phyloP scores from a whole-genome alignment of 129 eudicot genomes.

The Deinandra increscens region DNA sequence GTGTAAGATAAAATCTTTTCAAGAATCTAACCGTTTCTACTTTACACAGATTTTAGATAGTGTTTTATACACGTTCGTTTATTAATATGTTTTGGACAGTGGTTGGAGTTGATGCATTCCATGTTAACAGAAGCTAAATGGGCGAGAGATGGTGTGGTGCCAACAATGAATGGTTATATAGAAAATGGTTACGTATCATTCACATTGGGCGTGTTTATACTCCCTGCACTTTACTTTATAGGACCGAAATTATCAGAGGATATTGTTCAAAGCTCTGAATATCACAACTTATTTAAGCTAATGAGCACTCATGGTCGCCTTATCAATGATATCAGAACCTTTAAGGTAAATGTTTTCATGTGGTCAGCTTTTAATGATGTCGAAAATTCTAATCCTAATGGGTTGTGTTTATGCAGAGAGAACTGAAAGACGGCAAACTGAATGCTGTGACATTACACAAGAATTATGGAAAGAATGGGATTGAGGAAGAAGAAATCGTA shows the following conservation, averaged over 20 bases:
- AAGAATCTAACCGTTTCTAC: too few relatives aligned
- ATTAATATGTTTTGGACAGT: constrained; percentile 37
- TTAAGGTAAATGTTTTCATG: constrained; percentile 41
- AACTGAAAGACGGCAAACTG: constrained; percentile 56
- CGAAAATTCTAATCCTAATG: neutral
- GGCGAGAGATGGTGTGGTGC: constrained; percentile 40
- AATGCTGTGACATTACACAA: constrained; percentile 60
- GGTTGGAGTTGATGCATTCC: constrained; percentile 59
- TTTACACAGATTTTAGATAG: neutral
- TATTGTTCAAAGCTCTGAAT: constrained; percentile 46
- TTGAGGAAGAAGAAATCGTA: constrained; percentile 39
- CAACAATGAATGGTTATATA: constrained; percentile 74
- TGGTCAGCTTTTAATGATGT: neutral
- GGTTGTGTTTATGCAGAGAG: constrained; percentile 53
- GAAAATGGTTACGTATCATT: constrained; percentile 67
- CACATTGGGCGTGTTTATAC: constrained; percentile 79
- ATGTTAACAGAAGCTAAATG: constrained; percentile 77
- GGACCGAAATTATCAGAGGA: constrained; percentile 74
- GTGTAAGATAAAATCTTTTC: constrained; percentile 44
- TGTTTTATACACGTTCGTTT: neutral
- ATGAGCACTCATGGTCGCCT: constrained; percentile 90
- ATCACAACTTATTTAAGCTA: constrained; percentile 45
- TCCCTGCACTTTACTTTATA: constrained; percentile 66
- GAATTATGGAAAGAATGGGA: constrained; percentile 32
- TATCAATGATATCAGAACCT: constrained; percentile 62